Conservation (phyloP, 2,329 filamentous ascomycete species). For the Cylindrodendrum hubeiense region DNA sequence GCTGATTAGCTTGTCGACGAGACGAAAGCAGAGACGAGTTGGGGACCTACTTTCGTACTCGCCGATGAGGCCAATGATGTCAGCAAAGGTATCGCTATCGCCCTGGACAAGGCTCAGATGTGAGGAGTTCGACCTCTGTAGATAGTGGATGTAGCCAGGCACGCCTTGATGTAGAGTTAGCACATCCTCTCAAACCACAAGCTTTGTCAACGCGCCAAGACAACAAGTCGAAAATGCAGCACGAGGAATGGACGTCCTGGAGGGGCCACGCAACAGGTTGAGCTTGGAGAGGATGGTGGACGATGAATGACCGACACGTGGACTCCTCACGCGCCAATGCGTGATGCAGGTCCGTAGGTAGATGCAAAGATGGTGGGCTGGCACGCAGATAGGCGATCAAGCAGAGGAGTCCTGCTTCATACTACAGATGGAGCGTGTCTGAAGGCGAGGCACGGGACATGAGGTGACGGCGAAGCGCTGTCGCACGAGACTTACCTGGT, state of each 20-base stretch:
- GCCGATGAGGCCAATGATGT: constrained; percentile 78
- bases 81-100: constrained; percentile 76
- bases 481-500: constrained; percentile 56
- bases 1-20: constrained; percentile 11
- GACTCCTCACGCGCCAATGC: constrained; percentile 20
- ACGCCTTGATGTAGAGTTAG: constrained; percentile 40
- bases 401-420: constrained; percentile 14
- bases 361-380: constrained; percentile 17
- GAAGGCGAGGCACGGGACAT: constrained; percentile 33
- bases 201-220: constrained; percentile 16
- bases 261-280: constrained; percentile 34
- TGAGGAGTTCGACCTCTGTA: constrained; percentile 58
- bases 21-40: not conserved
- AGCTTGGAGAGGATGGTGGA: constrained; percentile 26
- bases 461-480: constrained; percentile 29
- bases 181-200: constrained; percentile 34
- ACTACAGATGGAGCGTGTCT: constrained; percentile 37
- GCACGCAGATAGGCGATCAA: constrained; percentile 18
- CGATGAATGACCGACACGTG: constrained; percentile 18
- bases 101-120: constrained; percentile 65
- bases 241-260: constrained; percentile 37
- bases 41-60: constrained; percentile 76
- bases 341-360: constrained; percentile 23
- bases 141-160: constrained; percentile 64
- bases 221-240: constrained; percentile 34